These are phyloP conservation scores for Triticum dicoccoides DNA, from an alignment of 176 grass and related monocot species.

Conservation along the genomic window DNA sequence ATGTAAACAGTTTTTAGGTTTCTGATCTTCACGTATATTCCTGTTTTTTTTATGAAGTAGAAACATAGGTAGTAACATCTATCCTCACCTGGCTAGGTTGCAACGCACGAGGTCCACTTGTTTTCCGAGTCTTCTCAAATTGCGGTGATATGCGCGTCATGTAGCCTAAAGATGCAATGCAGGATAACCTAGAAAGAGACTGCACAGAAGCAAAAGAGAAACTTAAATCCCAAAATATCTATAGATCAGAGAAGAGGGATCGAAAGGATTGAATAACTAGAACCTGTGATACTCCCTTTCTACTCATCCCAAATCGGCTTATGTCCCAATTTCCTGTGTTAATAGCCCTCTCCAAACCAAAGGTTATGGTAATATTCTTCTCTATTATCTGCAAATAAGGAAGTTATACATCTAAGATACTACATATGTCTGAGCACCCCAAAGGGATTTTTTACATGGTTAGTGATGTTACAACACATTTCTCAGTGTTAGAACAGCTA, in stretches of 20 bases:
- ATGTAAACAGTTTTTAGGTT: not conserved
- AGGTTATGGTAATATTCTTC: conserved; percentile 39
- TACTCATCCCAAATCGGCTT: conserved; percentile 82
- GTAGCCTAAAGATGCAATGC: conserved; percentile 79
- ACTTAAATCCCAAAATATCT: not conserved
- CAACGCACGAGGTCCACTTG: conserved; percentile 91
- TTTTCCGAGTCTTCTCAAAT: conserved; percentile 95
- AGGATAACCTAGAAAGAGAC: conserved; percentile 85
- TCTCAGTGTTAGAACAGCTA: no score
- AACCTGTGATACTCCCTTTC: conserved; percentile 96
- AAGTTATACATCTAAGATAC: not conserved
- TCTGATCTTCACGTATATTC: not conserved
- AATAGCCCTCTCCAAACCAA: conserved; percentile 74
- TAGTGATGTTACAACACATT: no score
- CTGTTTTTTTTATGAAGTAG: not conserved
- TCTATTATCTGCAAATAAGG: conserved; percentile 31
- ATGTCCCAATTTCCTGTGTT: conserved; percentile 95
- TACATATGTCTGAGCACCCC: not conserved
- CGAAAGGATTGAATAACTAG: not conserved
- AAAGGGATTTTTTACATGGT: not conserved
- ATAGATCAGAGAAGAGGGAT: not conserved
- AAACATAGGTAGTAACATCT: not conserved
- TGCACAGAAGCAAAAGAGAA: conserved; percentile 17
- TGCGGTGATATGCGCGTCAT: conserved; percentile 97
- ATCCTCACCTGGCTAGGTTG: conserved; percentile 83